Conservation (phyloP, 2,329 filamentous ascomycete genomes). For the Aspergillus texensis region DNA sequence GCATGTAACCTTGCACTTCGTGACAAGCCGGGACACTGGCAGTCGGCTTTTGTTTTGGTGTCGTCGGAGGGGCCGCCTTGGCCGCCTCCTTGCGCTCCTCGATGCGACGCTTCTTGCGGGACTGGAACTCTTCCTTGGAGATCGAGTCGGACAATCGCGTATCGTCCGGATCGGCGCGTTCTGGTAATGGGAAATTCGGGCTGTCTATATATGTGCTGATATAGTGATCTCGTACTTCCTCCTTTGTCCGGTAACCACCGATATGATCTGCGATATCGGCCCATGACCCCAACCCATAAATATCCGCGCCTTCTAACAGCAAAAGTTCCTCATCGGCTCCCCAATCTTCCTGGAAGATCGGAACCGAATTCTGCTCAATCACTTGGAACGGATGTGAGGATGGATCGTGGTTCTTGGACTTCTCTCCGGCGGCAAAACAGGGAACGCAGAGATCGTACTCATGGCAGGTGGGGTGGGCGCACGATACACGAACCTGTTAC, state of each 20-base stretch:
- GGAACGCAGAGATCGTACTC: conserved; percentile 97
- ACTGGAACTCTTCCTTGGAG: conserved; percentile 88
- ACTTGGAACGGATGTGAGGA: conserved; percentile 85
- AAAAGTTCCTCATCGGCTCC: conserved; percentile 96
- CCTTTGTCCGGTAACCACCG: conserved; percentile 88
- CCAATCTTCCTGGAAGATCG: conserved; percentile 94
- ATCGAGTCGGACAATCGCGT: conserved; percentile 76
- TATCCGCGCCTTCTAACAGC: conserved; percentile 89
- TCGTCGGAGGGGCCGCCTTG: conserved; percentile 78
- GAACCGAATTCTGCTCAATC: conserved; percentile 97
- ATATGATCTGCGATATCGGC: conserved; percentile 98
- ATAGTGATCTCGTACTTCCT: conserved; percentile 95
- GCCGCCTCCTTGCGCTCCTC: conserved; percentile 86
- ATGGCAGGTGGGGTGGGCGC: conserved; percentile 77
- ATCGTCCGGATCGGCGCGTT: conserved; percentile 81
- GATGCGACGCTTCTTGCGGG: conserved; percentile 88
- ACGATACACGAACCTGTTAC: conserved; percentile 84
- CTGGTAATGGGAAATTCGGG: conserved; percentile 79
- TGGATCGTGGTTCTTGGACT: conserved; percentile 82
- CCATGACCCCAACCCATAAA: conserved; percentile 95
- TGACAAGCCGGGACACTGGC: conserved; percentile 94
- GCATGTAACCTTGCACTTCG: conserved; percentile 99
- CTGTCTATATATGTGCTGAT: conserved; percentile 84
- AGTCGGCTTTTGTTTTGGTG: conserved; percentile 93
- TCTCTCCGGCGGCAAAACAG: conserved; percentile 83